These are phyloP conservation scores for Diddensiella santjacobensis DNA, from an alignment of 805 yeast genomes.

Conservation along the genomic window DNA sequence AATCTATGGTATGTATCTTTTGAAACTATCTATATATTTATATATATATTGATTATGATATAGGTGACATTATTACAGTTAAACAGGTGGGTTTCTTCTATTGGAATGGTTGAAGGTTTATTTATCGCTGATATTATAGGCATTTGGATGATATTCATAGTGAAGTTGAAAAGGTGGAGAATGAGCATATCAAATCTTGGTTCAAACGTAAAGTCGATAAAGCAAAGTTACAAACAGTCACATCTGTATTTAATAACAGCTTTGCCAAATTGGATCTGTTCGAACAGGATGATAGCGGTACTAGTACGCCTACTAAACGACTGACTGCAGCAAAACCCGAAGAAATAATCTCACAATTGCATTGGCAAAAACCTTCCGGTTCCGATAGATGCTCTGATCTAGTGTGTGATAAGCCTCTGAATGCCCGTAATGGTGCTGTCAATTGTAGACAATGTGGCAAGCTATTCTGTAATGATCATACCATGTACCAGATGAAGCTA, in stretches of 20 bases:
- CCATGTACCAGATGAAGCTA: slow-evolving; percentile 51
- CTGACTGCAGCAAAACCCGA: slow-evolving; percentile 26
- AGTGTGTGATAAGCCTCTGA: slow-evolving; percentile 43
- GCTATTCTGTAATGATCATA: slow-evolving; percentile 63
- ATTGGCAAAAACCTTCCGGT: slow-evolving; percentile 54
- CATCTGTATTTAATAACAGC: slow-evolving; percentile 32
- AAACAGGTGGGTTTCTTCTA: slow-evolving; percentile 25
- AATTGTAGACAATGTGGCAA: slow-evolving; percentile 78
- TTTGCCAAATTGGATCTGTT: slow-evolving; percentile 46
- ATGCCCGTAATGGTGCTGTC: slow-evolving; percentile 51
- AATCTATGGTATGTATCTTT: slow-evolving; percentile 41
- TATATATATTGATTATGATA: background rate
- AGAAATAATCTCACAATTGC: slow-evolving; percentile 41
- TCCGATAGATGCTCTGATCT: slow-evolving; percentile 41
- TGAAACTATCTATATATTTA: background rate
- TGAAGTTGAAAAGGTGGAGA: slow-evolving; percentile 27
- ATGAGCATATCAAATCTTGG: slow-evolving; percentile 44
- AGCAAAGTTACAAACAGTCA: slow-evolving; percentile 33
- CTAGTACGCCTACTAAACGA: background rate
- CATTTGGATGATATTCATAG: slow-evolving; percentile 72
- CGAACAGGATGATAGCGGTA: slow-evolving; percentile 30
- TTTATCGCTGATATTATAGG: slow-evolving; percentile 32
- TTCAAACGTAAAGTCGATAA: slow-evolving; percentile 39
- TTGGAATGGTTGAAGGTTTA: background rate
- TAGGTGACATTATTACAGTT: slow-evolving; percentile 41